Evolutionary conservation across 106 monocot genomes (phyloP), one percentile per base, ranked within the genome.

Genomic region (Phalaenopsis aphrodite): DNA sequence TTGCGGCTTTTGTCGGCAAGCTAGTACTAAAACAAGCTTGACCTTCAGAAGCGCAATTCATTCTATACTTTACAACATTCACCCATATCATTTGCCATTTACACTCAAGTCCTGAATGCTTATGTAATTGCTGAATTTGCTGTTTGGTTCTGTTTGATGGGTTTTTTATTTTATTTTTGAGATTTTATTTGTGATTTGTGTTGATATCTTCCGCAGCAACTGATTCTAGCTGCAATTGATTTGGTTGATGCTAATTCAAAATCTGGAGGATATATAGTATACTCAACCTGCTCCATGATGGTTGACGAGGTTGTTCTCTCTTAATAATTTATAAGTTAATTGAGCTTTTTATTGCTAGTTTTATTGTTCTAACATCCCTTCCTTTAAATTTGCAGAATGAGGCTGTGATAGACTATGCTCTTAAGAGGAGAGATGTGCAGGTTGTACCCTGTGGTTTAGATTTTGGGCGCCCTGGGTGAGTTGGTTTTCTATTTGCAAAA

Each of bases 201-300:
- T 69, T 69, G 36, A 69, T 74, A 43, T 74, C 5, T 72, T 39
- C 43, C 88, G 75, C 90, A 99, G 98, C 90, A 99, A 94, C 82
- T 99, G 37, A 88, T 99, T 80, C 85, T 99, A 58, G 90, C 94
- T 17, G 98, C 98, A 83, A 99, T 94, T 68, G 98, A 99, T 73
- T 83, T 99, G 73, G 98, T 95, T 3, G 98, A 99, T 86, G 98
- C 98, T 8, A 89, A 91, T 83, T 99, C 98, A 78, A 99, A 94
- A 86, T 82, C 98, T 21, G 98, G 98, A 15, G 94, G 98, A 65
- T 99, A 94, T 64, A 83, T 99, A 77, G 94, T 94, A 49, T 99
- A 99, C 82, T 99, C 98, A 75, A 99, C 98, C 65, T 99, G 98
- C 83, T 99, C 98, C 24, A 82, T 99, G 79, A 83, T 94, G 91